phyloP scores from a whole-genome alignment of 2,329 filamentous ascomycete species.

The Cephalotrichum gorgonifer region DNA sequence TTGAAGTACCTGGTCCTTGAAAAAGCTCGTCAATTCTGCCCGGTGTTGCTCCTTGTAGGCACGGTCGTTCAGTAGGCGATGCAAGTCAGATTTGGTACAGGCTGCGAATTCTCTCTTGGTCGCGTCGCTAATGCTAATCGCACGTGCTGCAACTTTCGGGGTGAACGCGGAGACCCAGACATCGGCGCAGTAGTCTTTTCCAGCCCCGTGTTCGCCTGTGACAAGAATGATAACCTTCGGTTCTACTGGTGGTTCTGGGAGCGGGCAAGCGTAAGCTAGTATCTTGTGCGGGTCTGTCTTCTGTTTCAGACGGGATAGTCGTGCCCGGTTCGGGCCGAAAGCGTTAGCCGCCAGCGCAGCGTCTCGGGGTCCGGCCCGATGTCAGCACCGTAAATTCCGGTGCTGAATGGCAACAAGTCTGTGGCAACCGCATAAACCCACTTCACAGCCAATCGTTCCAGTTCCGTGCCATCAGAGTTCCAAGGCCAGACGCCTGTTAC shows the following conservation, averaged over 20 bases:
- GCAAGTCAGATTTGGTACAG: slow-evolving; percentile 33
- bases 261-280: slow-evolving; percentile 44
- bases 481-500: slow-evolving; percentile 52
- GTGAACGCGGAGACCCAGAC: slow-evolving; percentile 36
- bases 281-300: slow-evolving; percentile 37
- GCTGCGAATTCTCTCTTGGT: slow-evolving; percentile 48
- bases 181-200: slow-evolving; percentile 50
- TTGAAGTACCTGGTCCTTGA: slow-evolving; percentile 28
- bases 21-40: slow-evolving; percentile 39
- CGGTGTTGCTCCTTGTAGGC: slow-evolving; percentile 53
- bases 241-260: slow-evolving; percentile 24
- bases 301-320: slow-evolving; percentile 40
- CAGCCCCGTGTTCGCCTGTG: slow-evolving; percentile 40
- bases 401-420: slow-evolving; percentile 36
- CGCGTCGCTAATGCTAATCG: slow-evolving; percentile 44
- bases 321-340: slow-evolving; percentile 43
- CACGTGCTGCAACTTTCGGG: slow-evolving; percentile 22
- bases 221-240: slow-evolving; percentile 45
- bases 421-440: slow-evolving; percentile 47
- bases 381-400: slow-evolving; percentile 48
- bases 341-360: slow-evolving; percentile 35
- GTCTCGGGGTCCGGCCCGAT: slow-evolving; percentile 54
- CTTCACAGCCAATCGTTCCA: slow-evolving; percentile 23
- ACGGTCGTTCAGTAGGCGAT: slow-evolving; percentile 39
- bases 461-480: slow-evolving; percentile 33